Evolutionary conservation across 441 rosid species (phyloP).

Genomic region (California macrophylla): DNA sequence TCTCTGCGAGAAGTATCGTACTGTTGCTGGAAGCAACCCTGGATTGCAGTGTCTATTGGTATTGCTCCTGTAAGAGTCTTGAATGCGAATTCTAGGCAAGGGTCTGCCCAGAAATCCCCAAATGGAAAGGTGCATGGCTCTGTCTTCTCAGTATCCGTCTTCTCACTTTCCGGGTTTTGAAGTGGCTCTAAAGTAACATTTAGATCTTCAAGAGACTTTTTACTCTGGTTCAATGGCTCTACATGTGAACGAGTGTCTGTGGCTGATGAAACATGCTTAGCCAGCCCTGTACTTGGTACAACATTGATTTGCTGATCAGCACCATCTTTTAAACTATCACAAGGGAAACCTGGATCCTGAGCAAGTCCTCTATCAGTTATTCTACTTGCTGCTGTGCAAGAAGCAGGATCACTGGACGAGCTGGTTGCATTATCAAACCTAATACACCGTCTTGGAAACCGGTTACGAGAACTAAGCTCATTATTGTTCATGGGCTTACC

Average conservation of each 20-base stretch:
- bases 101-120: background rate
- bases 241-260: background rate
- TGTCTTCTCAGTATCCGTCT: background rate
- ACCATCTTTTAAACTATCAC: background rate
- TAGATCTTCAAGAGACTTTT: background rate
- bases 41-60: conserved; percentile 17
- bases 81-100: conserved; percentile 5
- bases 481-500: background rate
- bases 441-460: background rate
- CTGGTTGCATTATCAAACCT: background rate
- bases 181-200: background rate
- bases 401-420: background rate
- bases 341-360: background rate
- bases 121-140: background rate
- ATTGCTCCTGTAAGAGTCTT: conserved; percentile 7
- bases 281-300: background rate
- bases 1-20: conserved; percentile 13
- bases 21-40: conserved; percentile 38
- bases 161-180: background rate
- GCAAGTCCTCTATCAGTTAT: background rate
- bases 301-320: background rate
- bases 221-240: background rate
- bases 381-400: background rate
- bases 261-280: background rate
- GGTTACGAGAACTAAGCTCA: background rate